A percentile compares a stretch with the other conserved stretches of the same genome.
These are phyloP conservation scores for Mortierella sp. DNA, from an alignment of 371 early-diverging fungal genomes.

Conservation along the genomic window DNA sequence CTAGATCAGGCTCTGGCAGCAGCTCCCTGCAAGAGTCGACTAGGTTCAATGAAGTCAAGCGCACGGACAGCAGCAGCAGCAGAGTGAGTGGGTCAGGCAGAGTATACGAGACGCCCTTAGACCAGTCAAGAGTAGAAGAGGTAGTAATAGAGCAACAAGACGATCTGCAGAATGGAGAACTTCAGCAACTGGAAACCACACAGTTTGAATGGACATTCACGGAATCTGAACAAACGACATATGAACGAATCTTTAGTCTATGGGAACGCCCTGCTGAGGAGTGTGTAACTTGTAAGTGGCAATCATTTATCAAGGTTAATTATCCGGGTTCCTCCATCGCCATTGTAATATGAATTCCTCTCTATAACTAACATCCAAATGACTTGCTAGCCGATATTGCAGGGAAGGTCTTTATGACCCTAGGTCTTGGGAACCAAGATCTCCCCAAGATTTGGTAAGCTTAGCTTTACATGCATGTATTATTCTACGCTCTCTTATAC, in stretches of 20 bases:
- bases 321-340: too few species aligned
- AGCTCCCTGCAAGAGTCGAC: background rate
- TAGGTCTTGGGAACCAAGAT: constrained; percentile 24
- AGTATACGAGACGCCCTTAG: background rate
- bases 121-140: background rate
- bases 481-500: background rate
- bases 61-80: constrained; percentile 36
- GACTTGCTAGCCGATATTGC: constrained; percentile 45
- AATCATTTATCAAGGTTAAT: background rate
- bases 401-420: constrained; percentile 51
- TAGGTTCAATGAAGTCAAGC: background rate
- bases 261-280: constrained; percentile 54
- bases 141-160: background rate
- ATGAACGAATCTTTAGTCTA: constrained; percentile 40
- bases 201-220: constrained; percentile 52
- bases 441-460: constrained; percentile 33
- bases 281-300: constrained; percentile 36
- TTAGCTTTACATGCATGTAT: background rate
- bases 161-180: constrained; percentile 6
- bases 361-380: background rate
- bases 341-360: too few species aligned
- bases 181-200: constrained; percentile 31
- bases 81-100: constrained; percentile 5
- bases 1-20: constrained; percentile 23
- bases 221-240: constrained; percentile 33